Evolutionary conservation across 1,284 basidiomycete genomes (phyloP).

Genomic region (Puccinia polysora): DNA sequence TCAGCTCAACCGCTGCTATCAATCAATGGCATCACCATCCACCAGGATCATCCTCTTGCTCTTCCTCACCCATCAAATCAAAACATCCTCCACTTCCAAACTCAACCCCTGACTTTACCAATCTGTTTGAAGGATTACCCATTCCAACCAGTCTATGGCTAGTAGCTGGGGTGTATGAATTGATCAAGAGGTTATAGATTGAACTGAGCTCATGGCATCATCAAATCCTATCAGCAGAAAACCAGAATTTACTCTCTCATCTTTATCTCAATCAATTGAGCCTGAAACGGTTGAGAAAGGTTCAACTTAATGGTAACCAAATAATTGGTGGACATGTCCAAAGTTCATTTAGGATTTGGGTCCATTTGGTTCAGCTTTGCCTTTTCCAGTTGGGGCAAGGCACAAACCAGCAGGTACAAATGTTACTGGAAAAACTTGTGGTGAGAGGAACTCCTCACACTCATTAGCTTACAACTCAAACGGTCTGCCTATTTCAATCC

Average conservation of each 20-base stretch:
- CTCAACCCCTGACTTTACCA: no score
- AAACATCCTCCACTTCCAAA: background rate
- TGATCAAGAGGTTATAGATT: conserved; percentile 76
- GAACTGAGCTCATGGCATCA: conserved; percentile 65
- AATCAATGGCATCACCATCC: no score
- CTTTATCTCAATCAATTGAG: conserved; percentile 46
- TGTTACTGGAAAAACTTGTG: conserved; percentile 81
- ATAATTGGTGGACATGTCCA: conserved; percentile 65
- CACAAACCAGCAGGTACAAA: no score
- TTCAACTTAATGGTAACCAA: no score
- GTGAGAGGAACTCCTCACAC: background rate
- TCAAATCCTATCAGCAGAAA: background rate
- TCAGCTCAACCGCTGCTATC: no score
- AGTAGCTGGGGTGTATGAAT: conserved; percentile 74
- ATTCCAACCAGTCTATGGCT: conserved; percentile 85
- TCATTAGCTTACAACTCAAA: no score
- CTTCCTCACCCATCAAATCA: conserved; percentile 64
- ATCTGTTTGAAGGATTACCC: conserved; percentile 98
- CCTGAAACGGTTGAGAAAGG: background rate
- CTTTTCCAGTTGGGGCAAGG: conserved; percentile 76
- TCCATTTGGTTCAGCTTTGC: conserved; percentile 70
- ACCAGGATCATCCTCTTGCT: no score
- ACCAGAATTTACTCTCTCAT: conserved; percentile 57
- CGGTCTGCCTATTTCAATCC: no score
- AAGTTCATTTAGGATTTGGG: conserved; percentile 64